Conservation (phyloP, 116 monocot genomes). For the Papilionanthe hybrid region DNA sequence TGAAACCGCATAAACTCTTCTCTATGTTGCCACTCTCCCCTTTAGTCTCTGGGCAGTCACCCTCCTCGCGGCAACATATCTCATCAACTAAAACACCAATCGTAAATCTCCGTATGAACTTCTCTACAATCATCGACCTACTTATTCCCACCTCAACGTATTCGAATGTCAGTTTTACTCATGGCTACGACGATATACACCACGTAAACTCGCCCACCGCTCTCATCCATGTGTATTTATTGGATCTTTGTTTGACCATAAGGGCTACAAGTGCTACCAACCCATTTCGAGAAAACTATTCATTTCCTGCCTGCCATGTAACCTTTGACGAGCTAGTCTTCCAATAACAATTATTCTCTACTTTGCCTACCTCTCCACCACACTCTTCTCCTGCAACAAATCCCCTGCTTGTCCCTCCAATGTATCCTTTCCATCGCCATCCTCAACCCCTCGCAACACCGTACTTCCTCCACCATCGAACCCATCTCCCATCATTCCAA, state of each 20-base stretch:
- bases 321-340: neutral
- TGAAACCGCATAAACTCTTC: too few species aligned
- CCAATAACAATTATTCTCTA: too few species aligned
- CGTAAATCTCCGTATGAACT: neutral
- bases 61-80: neutral
- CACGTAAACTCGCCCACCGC: neutral
- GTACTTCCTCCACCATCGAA: too few species aligned
- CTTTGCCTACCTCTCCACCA: too few species aligned
- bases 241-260: neutral
- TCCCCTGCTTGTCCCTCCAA: too few species aligned
- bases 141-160: neutral
- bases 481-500: too few species aligned
- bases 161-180: neutral
- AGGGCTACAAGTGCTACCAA: neutral
- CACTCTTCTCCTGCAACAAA: too few species aligned
- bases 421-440: too few species aligned
- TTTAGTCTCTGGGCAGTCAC: neutral
- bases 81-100: neutral
- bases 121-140: neutral
- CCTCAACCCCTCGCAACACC: too few species aligned
- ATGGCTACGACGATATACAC: neutral
- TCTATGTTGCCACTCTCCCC: neutral
- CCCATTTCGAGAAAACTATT: neutral
- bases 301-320: neutral
- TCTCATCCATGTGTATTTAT: neutral